Base-by-base conservation (phyloP, 106 monocot species). In the Alisma plantagoaquatica region DNA sequence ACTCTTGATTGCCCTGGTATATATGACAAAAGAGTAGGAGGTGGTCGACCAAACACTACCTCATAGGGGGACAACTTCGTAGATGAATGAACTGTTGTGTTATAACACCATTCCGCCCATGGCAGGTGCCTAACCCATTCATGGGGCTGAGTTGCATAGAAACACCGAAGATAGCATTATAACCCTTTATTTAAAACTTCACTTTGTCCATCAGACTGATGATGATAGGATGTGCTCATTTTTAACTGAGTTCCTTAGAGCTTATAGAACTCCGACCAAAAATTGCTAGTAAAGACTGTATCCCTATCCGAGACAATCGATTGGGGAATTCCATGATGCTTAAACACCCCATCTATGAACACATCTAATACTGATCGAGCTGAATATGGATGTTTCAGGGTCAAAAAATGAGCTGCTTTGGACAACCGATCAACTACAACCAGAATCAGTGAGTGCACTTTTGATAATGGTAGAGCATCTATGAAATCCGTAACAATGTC, bases 401-500 rank as follows among this genome's bases (percentile, higher is more conserved):
- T 18, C 16, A 46, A 6, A 7, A 46, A 23, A 49, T 49, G 49
- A 23, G 21, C 2, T 24, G 23, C 23, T 23, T 49, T 49, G 3
- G 49, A 15, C 24, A 49, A 26, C 9, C 49, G 8, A 49, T 49
- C 49, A 7, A 23, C 49, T 24, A 49, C 49, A 22, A 21, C 49
- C 10, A 49, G 8, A 23, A 49, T 23, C 10, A 18, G 10, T 2
- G 8, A 24, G 7, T 2, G 22, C 27, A 22, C 49, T 22, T 3
- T 18, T 22, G 2, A 49, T 10, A 23, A 4, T 3, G 12, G 12
- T n/a, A 46, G n/a, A n/a, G n/a, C n/a, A n/a, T n/a, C n/a, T n/a
- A 46, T 49, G 49, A 49, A 49, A 21, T 49, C 49, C 49, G 21
- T 46, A 1, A 20, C 5, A n/a, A 46, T n/a, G 5, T 46, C 46